Evolutionary conservation across 495 filamentous ascomycete genomes (phyloP), one percentile per base, ranked within the genome.

Genomic region (Talaromyces proteolyticus): DNA sequence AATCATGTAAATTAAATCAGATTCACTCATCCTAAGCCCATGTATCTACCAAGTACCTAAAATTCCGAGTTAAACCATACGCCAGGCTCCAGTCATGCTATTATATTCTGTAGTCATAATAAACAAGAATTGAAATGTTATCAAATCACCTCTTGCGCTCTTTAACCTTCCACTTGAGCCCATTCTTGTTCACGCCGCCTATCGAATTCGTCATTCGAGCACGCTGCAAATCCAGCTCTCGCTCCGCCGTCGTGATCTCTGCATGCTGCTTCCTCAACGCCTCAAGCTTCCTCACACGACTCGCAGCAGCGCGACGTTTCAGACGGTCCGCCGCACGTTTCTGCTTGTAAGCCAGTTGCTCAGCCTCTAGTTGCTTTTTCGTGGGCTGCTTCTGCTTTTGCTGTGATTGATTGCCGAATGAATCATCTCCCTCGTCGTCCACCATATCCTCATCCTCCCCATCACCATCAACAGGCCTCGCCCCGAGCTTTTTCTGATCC

Each of bases 121-220:
- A n/a, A n/a, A n/a, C n/a, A n/a, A n/a, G n/a, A n/a, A n/a, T n/a
- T n/a, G n/a, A n/a, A n/a, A n/a, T n/a, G n/a, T n/a, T n/a, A n/a
- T n/a, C n/a, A n/a, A n/a, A n/a, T 76, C 70, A 94, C 59, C 80
- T 78, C 76, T 94, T 95, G 57, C 91, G 75, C 72, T 89, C 86
- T 45, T 83, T 69, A 17, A 90, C 74, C 73, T 93, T 94, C 69
- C 86, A 91, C 68, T 86, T 91, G 61, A 86, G 74, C 12, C 91
- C 89, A 23, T 79, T 66, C 68, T 91, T 93, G 54, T 88, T 93
- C 47, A 85, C 73, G 8, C 90, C 89, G 38, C 86, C 86, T 6
- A 88, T 74, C 3, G 79, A 87, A 22, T 92, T 92, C 42, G 80
- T 83, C 90, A 95, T 89, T 64, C 74, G 79, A n/a, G 75, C 84